Percentiles rank a stretch among this genome's conserved stretches.
phyloP scores from a whole-genome alignment of 1,284 basidiomycete genomes.

The Boletus smithii region DNA sequence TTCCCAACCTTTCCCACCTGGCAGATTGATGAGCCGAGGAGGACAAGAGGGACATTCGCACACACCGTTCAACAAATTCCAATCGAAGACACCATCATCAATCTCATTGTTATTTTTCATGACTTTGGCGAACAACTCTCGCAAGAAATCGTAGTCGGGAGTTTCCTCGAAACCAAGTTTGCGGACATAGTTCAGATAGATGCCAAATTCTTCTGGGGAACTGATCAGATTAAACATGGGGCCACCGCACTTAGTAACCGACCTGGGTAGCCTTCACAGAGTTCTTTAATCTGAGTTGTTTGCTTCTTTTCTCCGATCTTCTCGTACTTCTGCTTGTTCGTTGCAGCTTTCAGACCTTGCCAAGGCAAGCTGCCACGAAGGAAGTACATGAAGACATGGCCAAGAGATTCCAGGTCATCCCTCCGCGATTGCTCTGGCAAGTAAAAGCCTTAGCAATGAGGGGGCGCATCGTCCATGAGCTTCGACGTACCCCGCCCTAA shows the following conservation, averaged over 20 bases:
- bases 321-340: conserved; percentile 98
- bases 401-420: conserved; percentile 91
- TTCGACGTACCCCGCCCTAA: conserved; percentile 64
- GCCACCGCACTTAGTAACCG: conserved; percentile 43
- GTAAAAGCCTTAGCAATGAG: conserved; percentile 1
- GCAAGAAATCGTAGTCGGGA: conserved; percentile 96
- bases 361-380: conserved; percentile 90
- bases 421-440: conserved; percentile 71
- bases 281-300: conserved; percentile 87
- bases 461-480: background rate
- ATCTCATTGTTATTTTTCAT: conserved; percentile 85
- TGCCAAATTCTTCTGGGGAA: conserved; percentile 81
- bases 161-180: conserved; percentile 95
- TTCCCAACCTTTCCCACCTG: conserved; percentile 94
- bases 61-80: conserved; percentile 91
- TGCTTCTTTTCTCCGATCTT: conserved; percentile 99
- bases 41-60: conserved; percentile 34
- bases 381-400: conserved; percentile 99
- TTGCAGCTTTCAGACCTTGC: conserved; percentile 96
- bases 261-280: conserved; percentile 97
- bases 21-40: conserved; percentile 9
- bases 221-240: conserved; percentile 89
- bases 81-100: conserved; percentile 94
- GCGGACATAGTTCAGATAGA: conserved; percentile 96
- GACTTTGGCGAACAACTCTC: conserved; percentile 92